Conservation (phyloP, 108 stramenopile genomes). For the Discostella stelligeroides region DNA sequence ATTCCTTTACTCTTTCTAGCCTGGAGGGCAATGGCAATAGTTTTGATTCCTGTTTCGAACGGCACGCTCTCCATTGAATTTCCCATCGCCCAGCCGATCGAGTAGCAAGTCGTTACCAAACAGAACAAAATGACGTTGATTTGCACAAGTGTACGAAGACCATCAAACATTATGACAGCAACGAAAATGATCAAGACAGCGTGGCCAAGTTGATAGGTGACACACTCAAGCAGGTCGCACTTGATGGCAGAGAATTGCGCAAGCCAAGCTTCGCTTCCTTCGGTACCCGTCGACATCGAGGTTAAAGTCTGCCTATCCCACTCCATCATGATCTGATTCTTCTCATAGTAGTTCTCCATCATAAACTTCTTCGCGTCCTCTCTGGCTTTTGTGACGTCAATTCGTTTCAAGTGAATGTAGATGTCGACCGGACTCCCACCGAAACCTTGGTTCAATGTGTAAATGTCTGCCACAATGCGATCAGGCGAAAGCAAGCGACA, state of each 20-base stretch:
- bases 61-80: slow-evolving; percentile 54
- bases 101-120: slow-evolving; percentile 39
- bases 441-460: slow-evolving; percentile 45
- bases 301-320: slow-evolving; percentile 39
- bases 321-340: slow-evolving; percentile 39
- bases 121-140: slow-evolving; percentile 20
- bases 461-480: slow-evolving; percentile 56
- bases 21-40: slow-evolving; percentile 7
- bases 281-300: slow-evolving; percentile 5
- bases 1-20: slow-evolving; percentile 5
- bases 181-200: slow-evolving; percentile 23
- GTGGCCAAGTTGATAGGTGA: slow-evolving; percentile 26
- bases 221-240: slow-evolving; percentile 20
- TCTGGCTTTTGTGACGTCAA: slow-evolving; percentile 25
- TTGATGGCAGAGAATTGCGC: slow-evolving; percentile 22
- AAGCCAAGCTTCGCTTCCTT: slow-evolving; percentile 24
- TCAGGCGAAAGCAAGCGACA: slow-evolving; percentile 47
- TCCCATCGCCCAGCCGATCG: slow-evolving; percentile 48
- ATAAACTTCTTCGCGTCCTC: slow-evolving; percentile 45
- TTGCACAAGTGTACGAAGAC: slow-evolving; percentile 11
- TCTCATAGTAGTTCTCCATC: slow-evolving; percentile 53
- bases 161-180: slow-evolving; percentile 7
- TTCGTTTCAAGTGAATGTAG: slow-evolving; percentile 45
- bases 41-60: slow-evolving; percentile 59
- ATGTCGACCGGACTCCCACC: slow-evolving; percentile 46